Percentiles rank a stretch among this genome's conserved stretches.
Conservation (phyloP, 73 alveolate species). For the Uronychia setigera region DNA sequence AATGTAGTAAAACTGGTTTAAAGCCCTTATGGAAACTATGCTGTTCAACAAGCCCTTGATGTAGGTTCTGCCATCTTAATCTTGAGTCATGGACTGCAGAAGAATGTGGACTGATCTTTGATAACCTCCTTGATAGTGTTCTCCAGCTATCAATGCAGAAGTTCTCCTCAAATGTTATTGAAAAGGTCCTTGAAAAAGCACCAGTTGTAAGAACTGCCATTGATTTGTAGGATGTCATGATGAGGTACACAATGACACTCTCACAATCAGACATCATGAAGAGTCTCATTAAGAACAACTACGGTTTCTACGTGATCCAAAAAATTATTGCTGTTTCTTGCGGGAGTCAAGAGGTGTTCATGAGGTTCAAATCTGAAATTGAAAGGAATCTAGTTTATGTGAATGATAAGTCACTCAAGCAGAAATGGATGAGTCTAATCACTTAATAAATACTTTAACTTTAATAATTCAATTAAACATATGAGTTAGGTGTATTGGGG, state of each 20-base stretch:
- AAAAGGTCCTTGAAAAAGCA: conserved; percentile 59
- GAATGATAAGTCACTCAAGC: background rate
- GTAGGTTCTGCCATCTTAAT: conserved; percentile 5
- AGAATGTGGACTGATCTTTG: conserved; percentile 33
- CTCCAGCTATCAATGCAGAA: conserved; percentile 65
- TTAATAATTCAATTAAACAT: no score
- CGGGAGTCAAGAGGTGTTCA: no score
- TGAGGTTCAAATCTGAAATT: no score
- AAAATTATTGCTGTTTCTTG: conserved; percentile 26
- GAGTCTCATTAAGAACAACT: conserved; percentile 59
- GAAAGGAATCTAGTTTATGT: background rate
- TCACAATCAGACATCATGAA: conserved; percentile 54
- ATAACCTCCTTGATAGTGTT: conserved; percentile 49
- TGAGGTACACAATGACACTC: conserved; percentile 21
- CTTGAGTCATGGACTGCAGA: conserved; percentile 44
- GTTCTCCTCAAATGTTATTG: conserved; percentile 75
- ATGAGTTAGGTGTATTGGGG: no score
- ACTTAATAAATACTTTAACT: no score
- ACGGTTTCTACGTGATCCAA: conserved; percentile 59
- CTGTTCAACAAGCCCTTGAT: conserved; percentile 82
- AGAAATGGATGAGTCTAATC: no score
- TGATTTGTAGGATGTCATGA: conserved; percentile 18
- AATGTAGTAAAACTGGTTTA: conserved; percentile 73
- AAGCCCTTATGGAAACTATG: conserved; percentile 92
- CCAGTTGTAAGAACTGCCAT: background rate